Percentiles rank a stretch among this genome's conserved stretches.
phyloP scores from a whole-genome alignment of 2,329 filamentous ascomycete species.

The Rutstroemia sp. region DNA sequence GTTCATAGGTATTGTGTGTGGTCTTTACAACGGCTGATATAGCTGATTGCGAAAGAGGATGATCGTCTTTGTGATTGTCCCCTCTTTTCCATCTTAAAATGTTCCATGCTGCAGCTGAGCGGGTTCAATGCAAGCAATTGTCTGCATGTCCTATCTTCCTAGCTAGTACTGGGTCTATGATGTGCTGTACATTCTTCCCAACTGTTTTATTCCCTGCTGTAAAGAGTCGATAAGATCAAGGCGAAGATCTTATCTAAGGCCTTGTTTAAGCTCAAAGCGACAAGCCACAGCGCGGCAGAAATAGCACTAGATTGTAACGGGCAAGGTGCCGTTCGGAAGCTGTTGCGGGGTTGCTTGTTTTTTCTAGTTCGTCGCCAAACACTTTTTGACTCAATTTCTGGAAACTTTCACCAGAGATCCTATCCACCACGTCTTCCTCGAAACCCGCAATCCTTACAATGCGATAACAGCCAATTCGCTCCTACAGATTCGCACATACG shows the following conservation, averaged over 20 bases:
- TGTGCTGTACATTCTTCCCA: not conserved
- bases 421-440: not conserved
- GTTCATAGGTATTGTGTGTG: not conserved
- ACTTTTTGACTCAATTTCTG: not conserved
- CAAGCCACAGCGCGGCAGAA: not conserved
- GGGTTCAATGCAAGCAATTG: slow-evolving; percentile 9
- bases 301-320: not conserved
- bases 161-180: not conserved
- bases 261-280: not conserved
- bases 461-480: not conserved
- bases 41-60: not conserved
- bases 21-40: not conserved
- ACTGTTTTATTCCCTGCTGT: not conserved
- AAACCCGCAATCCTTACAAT: not conserved
- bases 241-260: not conserved
- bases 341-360: slow-evolving; percentile 6
- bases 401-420: not conserved
- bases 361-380: slow-evolving; percentile 7
- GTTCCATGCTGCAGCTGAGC: slow-evolving; percentile 3
- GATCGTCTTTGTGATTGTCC: not conserved
- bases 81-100: not conserved
- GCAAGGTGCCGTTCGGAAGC: not conserved
- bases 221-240: not conserved
- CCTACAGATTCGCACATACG: not conserved
- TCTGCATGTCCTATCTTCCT: not conserved